Evolutionary conservation across 78 protist genomes (phyloP).

Genomic region (Tieghemostelium lacteum): DNA sequence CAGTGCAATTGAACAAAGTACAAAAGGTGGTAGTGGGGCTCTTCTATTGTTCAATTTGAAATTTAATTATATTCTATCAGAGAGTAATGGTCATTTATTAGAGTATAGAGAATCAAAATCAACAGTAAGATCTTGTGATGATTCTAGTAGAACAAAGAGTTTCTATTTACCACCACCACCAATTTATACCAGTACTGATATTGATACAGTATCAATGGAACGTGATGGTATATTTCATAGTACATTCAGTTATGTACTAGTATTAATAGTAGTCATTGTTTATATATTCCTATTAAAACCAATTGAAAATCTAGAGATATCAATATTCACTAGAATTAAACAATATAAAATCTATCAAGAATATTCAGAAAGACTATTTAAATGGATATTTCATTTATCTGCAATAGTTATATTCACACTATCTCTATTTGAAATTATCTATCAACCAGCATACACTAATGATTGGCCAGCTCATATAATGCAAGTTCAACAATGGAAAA

Average conservation of each 20-base stretch:
- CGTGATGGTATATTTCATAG: not conserved
- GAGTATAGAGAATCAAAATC: conserved; percentile 5
- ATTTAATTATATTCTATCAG: conserved; percentile 1
- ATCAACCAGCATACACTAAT: conserved; percentile 56
- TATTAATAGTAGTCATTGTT: no score
- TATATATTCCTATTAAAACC: not conserved
- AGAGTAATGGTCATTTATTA: conserved; percentile 16
- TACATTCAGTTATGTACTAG: no score
- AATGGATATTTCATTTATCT: conserved; percentile 7
- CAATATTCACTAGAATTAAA: no score
- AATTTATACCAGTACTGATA: not conserved
- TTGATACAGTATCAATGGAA: not conserved
- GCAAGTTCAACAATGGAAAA: conserved; percentile 60
- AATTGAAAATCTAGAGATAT: not conserved
- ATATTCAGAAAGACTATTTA: not conserved
- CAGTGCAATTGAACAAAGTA: conserved; percentile 6
- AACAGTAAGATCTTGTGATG: conserved; percentile 8
- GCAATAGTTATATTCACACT: conserved; percentile 8
- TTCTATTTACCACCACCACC: conserved; percentile 63
- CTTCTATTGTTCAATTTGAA: conserved; percentile 28
- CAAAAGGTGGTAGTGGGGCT: not conserved
- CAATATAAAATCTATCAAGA: no score
- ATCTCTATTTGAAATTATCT: conserved; percentile 36
- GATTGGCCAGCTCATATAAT: conserved; percentile 86
- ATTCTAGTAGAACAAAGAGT: conserved; percentile 5